Evolutionary conservation across 2,329 filamentous ascomycete genomes (phyloP), one percentile per base, ranked within the genome.

Genomic region (Scopulariopsis brevicaulis): DNA sequence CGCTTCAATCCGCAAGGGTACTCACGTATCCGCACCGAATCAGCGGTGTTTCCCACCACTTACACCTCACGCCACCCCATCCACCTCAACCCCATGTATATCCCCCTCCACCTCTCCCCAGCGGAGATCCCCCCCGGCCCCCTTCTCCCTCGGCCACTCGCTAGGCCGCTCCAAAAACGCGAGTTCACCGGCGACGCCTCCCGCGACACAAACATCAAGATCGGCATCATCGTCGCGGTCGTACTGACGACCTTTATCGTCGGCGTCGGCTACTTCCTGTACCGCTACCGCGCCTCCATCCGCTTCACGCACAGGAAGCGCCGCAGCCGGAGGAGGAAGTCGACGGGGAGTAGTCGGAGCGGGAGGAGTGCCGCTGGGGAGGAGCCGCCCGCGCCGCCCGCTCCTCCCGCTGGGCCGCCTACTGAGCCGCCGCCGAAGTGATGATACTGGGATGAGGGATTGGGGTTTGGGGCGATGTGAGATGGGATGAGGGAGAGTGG

Each of bases 191-290:
- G 61, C 57, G 59, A 63, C 58, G 57, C 64, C 1, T 58, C 64
- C 53, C 63, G 69, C 18, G 69, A 71, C 46, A 70, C 68, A 37
- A 73, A 76, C 62, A 67, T 69, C 56, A 73, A 70, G 37, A 77
- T 76, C 58, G 74, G 74, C 57, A 66, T 75, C 59, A 68, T 73
- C 3, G 70, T 77, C 52, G 74, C 71, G 59, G 64, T 77, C 48
- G 64, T 73, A 4, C 65, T 77, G 22, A 68, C 69, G 28, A 63
- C 70, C 22, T 77, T 77, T 58, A 57, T 78, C 58, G 63, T 69
- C 18, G 70, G 65, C 22, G 60, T 70, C 20, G 58, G 64, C 46
- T 66, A 66, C 43, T 77, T 78, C 60, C 61, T 74, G 43, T 74
- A 69, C 62, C 63, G 67, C 4, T 77, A 77, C 61, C 68, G 73